Evolutionary conservation across 192 early-diverging fungal species (phyloP).

Genomic region (Umbelopsis ramanniana): DNA sequence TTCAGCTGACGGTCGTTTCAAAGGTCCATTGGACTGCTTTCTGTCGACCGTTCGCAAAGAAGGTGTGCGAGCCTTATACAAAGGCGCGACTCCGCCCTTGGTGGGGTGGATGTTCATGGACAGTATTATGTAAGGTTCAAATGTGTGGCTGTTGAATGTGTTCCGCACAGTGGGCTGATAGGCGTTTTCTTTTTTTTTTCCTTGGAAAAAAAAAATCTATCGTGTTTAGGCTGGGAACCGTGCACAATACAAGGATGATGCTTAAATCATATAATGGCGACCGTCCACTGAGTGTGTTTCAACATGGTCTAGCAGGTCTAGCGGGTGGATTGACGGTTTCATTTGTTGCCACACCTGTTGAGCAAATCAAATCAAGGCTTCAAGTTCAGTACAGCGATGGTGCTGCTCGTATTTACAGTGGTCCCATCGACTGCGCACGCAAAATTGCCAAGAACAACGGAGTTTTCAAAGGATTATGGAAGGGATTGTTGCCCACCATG

Average conservation of each 20-base stretch:
- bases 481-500: conserved; percentile 84
- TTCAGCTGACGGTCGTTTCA: conserved; percentile 65
- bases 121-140: conserved; percentile 56
- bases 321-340: conserved; percentile 81
- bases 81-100: conserved; percentile 90
- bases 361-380: conserved; percentile 72
- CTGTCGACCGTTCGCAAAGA: conserved; percentile 68
- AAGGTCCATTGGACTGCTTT: conserved; percentile 74
- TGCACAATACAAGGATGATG: conserved; percentile 79
- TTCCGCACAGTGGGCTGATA: too few relatives aligned
- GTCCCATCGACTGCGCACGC: conserved; percentile 85
- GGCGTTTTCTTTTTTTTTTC: neutral
- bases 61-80: conserved; percentile 82
- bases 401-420: conserved; percentile 74
- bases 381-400: conserved; percentile 77
- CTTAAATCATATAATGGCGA: conserved; percentile 64
- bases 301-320: conserved; percentile 71
- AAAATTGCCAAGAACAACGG: conserved; percentile 82
- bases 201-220: too few relatives aligned
- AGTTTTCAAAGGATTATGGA: conserved; percentile 72
- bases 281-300: conserved; percentile 62
- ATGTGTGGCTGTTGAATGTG: neutral
- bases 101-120: conserved; percentile 94
- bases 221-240: conserved; percentile 70
- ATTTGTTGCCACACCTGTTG: conserved; percentile 80